Evolutionary conservation across 371 early-diverging fungal genomes (phyloP).

Genomic region (Batrachochytrium dendrobatidis): DNA sequence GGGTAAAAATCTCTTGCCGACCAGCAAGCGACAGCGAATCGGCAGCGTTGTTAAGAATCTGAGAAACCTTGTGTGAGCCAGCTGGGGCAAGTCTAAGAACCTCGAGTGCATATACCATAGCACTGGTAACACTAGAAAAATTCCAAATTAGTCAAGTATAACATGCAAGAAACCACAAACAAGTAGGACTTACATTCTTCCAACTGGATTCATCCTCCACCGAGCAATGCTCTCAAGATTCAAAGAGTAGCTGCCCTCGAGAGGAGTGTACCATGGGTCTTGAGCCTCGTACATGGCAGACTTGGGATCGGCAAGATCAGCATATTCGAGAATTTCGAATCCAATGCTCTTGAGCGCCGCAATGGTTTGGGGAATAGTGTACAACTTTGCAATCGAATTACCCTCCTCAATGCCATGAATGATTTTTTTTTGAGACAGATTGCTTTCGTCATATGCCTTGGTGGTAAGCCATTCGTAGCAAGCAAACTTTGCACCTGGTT

Average conservation of each 20-base stretch:
- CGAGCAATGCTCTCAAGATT: constrained; percentile 21
- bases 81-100: constrained; percentile 71
- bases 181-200: constrained; percentile 50
- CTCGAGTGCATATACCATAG: constrained; percentile 61
- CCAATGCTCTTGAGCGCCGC: constrained; percentile 74
- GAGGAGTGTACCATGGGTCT: constrained; percentile 75
- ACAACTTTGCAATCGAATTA: constrained; percentile 80
- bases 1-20: constrained; percentile 71
- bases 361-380: constrained; percentile 42
- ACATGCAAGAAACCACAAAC: constrained; percentile 41
- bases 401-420: constrained; percentile 80
- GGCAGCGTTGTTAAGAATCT: constrained; percentile 69
- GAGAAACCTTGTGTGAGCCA: constrained; percentile 73
- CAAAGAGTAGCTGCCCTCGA: constrained; percentile 43
- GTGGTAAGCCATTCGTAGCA: constrained; percentile 92
- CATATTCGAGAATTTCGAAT: constrained; percentile 65
- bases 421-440: constrained; percentile 65
- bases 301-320: constrained; percentile 58
- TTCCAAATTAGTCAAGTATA: constrained; percentile 40
- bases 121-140: constrained; percentile 55
- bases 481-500: constrained; percentile 85
- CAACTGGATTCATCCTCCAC: constrained; percentile 42
- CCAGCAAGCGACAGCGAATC: constrained; percentile 75
- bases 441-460: constrained; percentile 66
- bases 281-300: constrained; percentile 45